phyloP scores from a whole-genome alignment of 2,329 filamentous ascomycete genomes.

The Colletotrichum shisoi region DNA sequence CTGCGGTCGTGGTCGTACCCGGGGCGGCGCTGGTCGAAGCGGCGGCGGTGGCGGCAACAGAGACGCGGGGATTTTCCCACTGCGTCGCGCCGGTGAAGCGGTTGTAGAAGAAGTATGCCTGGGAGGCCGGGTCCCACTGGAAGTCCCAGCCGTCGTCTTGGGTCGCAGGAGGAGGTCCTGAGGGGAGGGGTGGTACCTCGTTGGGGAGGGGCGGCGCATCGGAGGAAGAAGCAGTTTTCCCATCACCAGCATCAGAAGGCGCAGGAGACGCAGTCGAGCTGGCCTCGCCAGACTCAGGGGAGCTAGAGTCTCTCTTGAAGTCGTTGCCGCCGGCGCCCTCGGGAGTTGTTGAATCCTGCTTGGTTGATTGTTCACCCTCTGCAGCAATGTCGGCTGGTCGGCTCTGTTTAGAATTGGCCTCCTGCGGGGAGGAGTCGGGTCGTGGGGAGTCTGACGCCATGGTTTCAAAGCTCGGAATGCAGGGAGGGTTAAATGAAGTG shows the following conservation, averaged over 20 bases:
- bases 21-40: constrained; percentile 40
- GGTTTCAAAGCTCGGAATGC: constrained; percentile 35
- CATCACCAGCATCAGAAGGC: constrained; percentile 21
- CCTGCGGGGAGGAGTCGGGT: constrained; percentile 27
- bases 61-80: constrained; percentile 86
- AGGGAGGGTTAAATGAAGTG: constrained; percentile 33
- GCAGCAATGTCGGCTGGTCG: constrained; percentile 8
- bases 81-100: constrained; percentile 77
- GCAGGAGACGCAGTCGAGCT: constrained; percentile 26
- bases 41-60: constrained; percentile 49
- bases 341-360: constrained; percentile 6
- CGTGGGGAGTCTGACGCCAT: constrained; percentile 33
- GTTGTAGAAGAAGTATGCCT: constrained; percentile 86
- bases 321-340: constrained; percentile 4
- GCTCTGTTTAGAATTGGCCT: constrained; percentile 29
- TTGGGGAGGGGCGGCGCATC: constrained; percentile 49
- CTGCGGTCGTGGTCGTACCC: constrained; percentile 41
- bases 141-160: constrained; percentile 82
- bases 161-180: constrained; percentile 58
- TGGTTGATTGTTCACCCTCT: constrained; percentile 12
- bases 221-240: constrained; percentile 37
- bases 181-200: constrained; percentile 54
- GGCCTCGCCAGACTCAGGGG: constrained; percentile 38
- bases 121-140: constrained; percentile 73
- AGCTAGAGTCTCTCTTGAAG: constrained; percentile 26